These are phyloP conservation scores for Colletotrichum abscissum DNA, from an alignment of 2,329 filamentous ascomycete genomes.

Conservation along the genomic window DNA sequence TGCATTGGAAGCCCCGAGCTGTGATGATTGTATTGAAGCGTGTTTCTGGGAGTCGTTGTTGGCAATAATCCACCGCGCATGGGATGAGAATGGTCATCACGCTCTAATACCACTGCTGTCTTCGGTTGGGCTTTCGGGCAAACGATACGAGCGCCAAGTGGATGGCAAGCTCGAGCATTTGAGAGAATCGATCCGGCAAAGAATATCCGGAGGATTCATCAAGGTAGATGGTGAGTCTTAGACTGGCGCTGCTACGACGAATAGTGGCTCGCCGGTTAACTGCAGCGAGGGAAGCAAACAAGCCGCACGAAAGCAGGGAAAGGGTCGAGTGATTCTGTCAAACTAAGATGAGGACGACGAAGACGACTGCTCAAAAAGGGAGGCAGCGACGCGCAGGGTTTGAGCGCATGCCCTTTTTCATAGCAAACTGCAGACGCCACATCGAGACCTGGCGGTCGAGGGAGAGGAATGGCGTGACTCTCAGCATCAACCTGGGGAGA, in stretches of 20 bases:
- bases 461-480: neutral
- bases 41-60: too few species aligned
- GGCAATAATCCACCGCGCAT: too few species aligned
- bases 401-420: neutral
- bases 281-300: neutral
- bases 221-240: neutral
- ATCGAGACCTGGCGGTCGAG: neutral
- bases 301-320: neutral
- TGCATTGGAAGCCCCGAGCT: too few species aligned
- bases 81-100: too few species aligned
- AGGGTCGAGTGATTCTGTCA: neutral
- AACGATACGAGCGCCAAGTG: neutral
- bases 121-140: too few species aligned
- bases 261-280: neutral
- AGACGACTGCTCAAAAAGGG: neutral
- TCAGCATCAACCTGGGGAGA: neutral
- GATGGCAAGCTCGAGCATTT: neutral
- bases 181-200: neutral
- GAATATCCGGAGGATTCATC: neutral
- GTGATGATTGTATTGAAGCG: too few species aligned
- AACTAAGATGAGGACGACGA: neutral
- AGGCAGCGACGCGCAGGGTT: neutral
- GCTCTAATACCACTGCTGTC: too few species aligned
- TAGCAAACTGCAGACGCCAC: neutral
- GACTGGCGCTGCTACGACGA: neutral